Evolutionary conservation across 768 basidiomycete genomes (phyloP).

Genomic region (Podaxis carcinomalis): DNA sequence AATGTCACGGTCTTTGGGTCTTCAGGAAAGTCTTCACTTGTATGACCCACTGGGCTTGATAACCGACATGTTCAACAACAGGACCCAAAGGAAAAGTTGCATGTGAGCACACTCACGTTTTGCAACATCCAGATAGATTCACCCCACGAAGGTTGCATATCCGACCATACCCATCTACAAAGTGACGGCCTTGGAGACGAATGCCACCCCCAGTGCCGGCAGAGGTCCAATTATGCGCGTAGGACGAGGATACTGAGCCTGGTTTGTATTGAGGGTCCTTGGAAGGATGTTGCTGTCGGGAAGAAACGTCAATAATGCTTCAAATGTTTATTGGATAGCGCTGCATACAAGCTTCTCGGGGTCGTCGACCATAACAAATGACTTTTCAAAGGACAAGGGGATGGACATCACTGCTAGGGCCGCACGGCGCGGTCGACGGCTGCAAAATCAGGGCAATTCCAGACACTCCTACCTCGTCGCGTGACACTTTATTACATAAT

Average conservation of each 20-base stretch:
- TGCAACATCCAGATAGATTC: constrained; percentile 79
- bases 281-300: constrained; percentile 42
- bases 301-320: background rate
- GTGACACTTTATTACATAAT: no score
- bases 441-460: background rate
- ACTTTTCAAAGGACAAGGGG: background rate
- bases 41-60: constrained; percentile 62
- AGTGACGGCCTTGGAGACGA: constrained; percentile 67
- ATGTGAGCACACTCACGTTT: constrained; percentile 54
- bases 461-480: no score
- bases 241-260: constrained; percentile 41
- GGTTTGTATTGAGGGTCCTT: constrained; percentile 35
- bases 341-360: background rate
- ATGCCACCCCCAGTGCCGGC: constrained; percentile 53
- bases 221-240: constrained; percentile 72
- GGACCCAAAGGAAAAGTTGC: background rate
- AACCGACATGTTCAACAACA: constrained; percentile 8
- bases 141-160: constrained; percentile 81
- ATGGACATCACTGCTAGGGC: background rate
- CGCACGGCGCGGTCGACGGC: background rate
- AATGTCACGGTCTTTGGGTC: constrained; percentile 70
- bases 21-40: constrained; percentile 64
- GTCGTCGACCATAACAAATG: constrained; percentile 7
- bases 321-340: constrained; percentile 1
- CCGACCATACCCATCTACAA: constrained; percentile 76